These are phyloP conservation scores for Annona squamosa DNA, from an alignment of 164 flowering plant genomes.

Conservation along the genomic window DNA sequence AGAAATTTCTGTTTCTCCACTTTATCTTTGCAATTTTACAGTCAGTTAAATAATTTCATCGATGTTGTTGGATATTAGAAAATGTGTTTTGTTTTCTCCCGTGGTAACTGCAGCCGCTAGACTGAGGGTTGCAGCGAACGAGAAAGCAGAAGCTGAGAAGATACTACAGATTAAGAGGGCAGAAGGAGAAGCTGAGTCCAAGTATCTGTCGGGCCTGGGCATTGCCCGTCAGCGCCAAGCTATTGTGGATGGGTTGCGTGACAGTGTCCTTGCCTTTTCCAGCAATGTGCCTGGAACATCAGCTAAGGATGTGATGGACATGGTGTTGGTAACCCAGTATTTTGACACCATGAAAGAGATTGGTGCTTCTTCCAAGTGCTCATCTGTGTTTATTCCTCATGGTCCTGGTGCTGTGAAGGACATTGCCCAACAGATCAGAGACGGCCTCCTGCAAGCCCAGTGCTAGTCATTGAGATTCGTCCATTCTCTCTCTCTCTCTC, in stretches of 20 bases:
- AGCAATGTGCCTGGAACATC: constrained; percentile 69
- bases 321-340: constrained; percentile 65
- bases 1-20: too few relatives aligned
- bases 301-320: constrained; percentile 63
- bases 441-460: constrained; percentile 53
- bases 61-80: too few relatives aligned
- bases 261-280: constrained; percentile 71
- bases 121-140: constrained; percentile 73
- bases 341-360: constrained; percentile 79
- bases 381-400: constrained; percentile 69
- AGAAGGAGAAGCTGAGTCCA: constrained; percentile 77
- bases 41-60: too few relatives aligned
- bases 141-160: constrained; percentile 86
- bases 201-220: constrained; percentile 70
- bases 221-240: constrained; percentile 74
- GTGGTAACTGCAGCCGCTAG: constrained; percentile 45
- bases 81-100: neutral
- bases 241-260: constrained; percentile 72
- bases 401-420: constrained; percentile 72
- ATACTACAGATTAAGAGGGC: constrained; percentile 75
- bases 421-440: constrained; percentile 56
- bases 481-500: too few relatives aligned
- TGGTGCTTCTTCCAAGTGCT: constrained; percentile 60
- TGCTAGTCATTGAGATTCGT: neutral
- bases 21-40: too few relatives aligned